Conservation (phyloP, 805 yeast species). For the Candida khao-thaluensis region DNA sequence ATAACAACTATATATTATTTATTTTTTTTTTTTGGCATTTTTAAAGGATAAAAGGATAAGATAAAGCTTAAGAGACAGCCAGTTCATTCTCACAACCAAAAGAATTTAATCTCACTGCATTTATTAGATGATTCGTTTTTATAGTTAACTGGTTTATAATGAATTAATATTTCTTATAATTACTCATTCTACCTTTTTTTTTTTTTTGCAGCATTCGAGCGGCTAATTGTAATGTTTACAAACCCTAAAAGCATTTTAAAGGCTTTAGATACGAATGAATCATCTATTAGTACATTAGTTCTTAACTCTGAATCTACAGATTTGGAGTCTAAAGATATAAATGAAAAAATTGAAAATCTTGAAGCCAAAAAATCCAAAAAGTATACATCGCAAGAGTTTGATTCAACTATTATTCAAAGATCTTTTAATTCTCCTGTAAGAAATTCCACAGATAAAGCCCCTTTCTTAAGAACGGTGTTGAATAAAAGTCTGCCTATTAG, state of each 20-base stretch:
- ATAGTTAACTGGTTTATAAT: no score
- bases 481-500: slow-evolving; percentile 3
- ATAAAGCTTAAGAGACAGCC: no score
- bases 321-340: background rate
- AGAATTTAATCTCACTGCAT: no score
- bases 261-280: background rate
- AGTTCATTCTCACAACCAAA: no score
- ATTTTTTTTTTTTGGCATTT: slow-evolving; percentile 1
- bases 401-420: slow-evolving; percentile 11
- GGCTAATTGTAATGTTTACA: slow-evolving; percentile 2
- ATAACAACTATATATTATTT: no score
- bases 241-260: slow-evolving; percentile 1
- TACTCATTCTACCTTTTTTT: no score
- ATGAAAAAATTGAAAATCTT: background rate
- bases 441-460: background rate
- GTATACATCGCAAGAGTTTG: slow-evolving; percentile 6
- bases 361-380: background rate
- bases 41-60: no score
- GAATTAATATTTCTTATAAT: no score
- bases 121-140: no score
- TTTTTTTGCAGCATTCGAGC: background rate
- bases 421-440: slow-evolving; percentile 5
- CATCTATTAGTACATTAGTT: slow-evolving; percentile 1
- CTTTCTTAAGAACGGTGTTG: background rate
- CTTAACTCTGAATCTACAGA: background rate